Evolutionary conservation across 352 stramenopile species (phyloP).

Genomic region (Globisporangium alternatum): DNA sequence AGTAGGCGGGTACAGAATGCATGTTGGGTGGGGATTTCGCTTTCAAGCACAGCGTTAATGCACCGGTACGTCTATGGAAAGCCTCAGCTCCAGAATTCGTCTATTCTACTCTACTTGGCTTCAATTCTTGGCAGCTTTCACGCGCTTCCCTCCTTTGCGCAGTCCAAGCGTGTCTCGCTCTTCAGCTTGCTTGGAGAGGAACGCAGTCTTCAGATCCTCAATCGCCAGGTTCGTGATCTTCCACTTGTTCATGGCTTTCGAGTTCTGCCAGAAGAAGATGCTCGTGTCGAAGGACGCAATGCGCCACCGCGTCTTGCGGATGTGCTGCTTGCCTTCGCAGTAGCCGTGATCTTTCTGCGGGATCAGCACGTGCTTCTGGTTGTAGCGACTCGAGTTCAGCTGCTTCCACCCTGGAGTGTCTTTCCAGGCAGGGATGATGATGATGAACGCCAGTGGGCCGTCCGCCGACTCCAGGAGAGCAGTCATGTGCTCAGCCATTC

Average conservation of each 20-base stretch:
- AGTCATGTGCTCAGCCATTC: slow-evolving; percentile 89
- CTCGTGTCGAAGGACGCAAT: slow-evolving; percentile 95
- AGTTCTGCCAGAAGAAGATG: slow-evolving; percentile 96
- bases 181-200: slow-evolving; percentile 77
- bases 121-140: slow-evolving; percentile 34
- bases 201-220: slow-evolving; percentile 48
- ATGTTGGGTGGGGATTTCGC: neutral
- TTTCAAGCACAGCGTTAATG: neutral
- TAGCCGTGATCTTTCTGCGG: slow-evolving; percentile 88
- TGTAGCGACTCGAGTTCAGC: slow-evolving; percentile 73
- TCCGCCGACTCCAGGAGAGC: slow-evolving; percentile 63
- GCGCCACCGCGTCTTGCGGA: slow-evolving; percentile 83
- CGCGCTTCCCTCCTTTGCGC: slow-evolving; percentile 69
- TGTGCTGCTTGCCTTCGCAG: slow-evolving; percentile 90
- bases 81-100: slow-evolving; percentile 4
- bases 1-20: slow-evolving; percentile 18
- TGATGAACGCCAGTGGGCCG: slow-evolving; percentile 83
- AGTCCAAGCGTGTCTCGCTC: slow-evolving; percentile 67
- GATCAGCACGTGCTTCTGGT: slow-evolving; percentile 70
- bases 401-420: slow-evolving; percentile 82
- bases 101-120: slow-evolving; percentile 8
- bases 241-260: slow-evolving; percentile 66
- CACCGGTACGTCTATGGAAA: neutral
- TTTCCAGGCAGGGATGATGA: slow-evolving; percentile 91
- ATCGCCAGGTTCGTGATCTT: slow-evolving; percentile 58